phyloP scores from a whole-genome alignment of 2,329 filamentous ascomycete species.

The Ascocoryne sarcoides region DNA sequence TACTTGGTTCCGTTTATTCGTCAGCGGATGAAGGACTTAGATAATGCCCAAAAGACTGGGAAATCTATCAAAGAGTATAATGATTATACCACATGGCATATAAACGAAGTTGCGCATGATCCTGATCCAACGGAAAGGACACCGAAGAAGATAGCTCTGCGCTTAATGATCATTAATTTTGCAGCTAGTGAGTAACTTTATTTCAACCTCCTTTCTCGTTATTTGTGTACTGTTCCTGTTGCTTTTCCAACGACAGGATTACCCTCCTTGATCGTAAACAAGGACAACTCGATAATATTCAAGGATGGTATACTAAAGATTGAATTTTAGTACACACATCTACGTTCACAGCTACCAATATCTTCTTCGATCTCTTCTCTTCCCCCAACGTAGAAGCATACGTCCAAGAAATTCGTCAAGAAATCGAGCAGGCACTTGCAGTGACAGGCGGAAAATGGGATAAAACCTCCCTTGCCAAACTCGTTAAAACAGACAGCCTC shows the following conservation, averaged over 20 bases:
- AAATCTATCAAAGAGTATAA: conserved; percentile 10
- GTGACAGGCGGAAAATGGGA: conserved; percentile 25
- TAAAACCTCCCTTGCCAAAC: conserved; percentile 26
- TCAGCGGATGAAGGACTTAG: conserved; percentile 8
- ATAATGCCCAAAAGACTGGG: conserved; percentile 3
- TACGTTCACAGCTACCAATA: conserved; percentile 24
- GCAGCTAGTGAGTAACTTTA: conserved; percentile 15
- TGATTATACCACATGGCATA: conserved; percentile 25
- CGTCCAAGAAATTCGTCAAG: conserved; percentile 22
- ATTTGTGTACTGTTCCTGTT: too few relatives aligned
- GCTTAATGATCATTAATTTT: conserved; percentile 27
- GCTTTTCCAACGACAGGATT: too few relatives aligned
- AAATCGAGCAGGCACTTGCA: conserved; percentile 17
- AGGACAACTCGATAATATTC: too few relatives aligned
- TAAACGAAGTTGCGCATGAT: conserved; percentile 9
- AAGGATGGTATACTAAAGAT: too few relatives aligned
- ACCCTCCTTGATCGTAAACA: too few relatives aligned
- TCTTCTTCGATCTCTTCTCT: conserved; percentile 25
- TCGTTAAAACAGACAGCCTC: conserved; percentile 28
- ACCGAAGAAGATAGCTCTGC: conserved; percentile 21
- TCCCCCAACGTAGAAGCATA: conserved; percentile 15
- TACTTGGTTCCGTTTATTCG: conserved; percentile 24
- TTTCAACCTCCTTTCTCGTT: conserved; percentile 8
- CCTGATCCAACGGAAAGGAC: conserved; percentile 16
- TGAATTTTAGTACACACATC: conserved; percentile 26